phyloP scores from a whole-genome alignment of 352 stramenopile species.

The Thraustochytrium striatum region DNA sequence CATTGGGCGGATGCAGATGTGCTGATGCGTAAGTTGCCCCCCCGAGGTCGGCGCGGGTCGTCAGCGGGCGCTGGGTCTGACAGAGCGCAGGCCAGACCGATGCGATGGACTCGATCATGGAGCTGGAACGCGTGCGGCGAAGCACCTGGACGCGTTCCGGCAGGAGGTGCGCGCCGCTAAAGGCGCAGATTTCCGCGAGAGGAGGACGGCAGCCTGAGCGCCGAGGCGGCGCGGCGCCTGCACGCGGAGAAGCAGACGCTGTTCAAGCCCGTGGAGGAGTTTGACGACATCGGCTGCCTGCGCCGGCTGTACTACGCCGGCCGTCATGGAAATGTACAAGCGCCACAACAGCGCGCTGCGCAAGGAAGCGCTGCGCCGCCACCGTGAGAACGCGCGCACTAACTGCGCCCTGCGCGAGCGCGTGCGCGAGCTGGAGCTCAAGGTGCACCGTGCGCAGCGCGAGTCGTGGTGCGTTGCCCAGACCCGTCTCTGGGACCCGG shows the following conservation, averaged over 20 bases:
- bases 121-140: slow-evolving; percentile 14
- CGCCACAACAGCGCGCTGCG: slow-evolving; percentile 18
- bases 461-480: too few species aligned
- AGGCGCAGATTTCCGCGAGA: neutral
- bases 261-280: neutral
- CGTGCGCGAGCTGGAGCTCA: neutral
- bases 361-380: neutral
- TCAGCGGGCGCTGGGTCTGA: neutral
- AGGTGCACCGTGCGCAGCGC: slow-evolving; percentile 3
- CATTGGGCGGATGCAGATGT: slow-evolving; percentile 26
- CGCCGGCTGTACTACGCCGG: slow-evolving; percentile 31
- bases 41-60: neutral
- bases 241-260: slow-evolving; percentile 1
- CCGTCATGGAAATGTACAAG: slow-evolving; percentile 30
- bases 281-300: neutral
- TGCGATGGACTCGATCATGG: slow-evolving; percentile 22
- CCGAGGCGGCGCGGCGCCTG: neutral
- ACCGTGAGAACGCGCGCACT: neutral
- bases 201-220: neutral
- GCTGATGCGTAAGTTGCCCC: neutral
- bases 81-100: neutral
- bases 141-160: too few species aligned
- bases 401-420: neutral
- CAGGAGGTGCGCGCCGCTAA: neutral
- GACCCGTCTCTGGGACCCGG: too few species aligned